phyloP scores from a whole-genome alignment of 179 eudicot species.

The Spergularia azorica region DNA sequence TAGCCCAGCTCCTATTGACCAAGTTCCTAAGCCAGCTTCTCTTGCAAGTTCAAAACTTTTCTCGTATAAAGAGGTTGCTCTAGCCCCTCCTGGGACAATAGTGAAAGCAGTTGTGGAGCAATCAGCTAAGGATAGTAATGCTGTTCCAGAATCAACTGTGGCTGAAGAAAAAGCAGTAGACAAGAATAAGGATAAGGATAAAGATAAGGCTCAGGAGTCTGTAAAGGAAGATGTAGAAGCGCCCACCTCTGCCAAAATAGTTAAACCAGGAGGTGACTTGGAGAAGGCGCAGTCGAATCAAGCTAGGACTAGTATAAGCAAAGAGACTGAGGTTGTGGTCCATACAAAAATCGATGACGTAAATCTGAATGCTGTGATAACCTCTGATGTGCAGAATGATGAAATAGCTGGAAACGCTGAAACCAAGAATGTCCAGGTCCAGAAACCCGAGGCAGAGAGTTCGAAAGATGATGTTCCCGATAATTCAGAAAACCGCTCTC shows the following conservation, averaged over 20 bases:
- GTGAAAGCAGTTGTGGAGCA: constrained; percentile 75
- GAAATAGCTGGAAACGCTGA: constrained; percentile 19
- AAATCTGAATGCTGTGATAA: background rate
- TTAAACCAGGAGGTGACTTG: constrained; percentile 23
- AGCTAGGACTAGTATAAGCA: constrained; percentile 3
- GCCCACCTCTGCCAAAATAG: constrained; percentile 28
- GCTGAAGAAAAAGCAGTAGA: constrained; percentile 29
- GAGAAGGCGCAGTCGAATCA: constrained; percentile 28
- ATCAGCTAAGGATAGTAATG: constrained; percentile 44
- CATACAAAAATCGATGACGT: constrained; percentile 21
- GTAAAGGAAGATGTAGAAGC: constrained; percentile 37
- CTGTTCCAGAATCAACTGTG: constrained; percentile 29
- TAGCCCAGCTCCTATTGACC: constrained; percentile 59
- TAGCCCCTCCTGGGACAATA: constrained; percentile 90
- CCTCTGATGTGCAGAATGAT: constrained; percentile 22
- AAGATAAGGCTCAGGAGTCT: constrained; percentile 32
- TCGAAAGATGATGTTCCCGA: constrained; percentile 23
- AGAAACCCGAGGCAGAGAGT: constrained; percentile 29
- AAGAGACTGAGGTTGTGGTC: constrained; percentile 17
- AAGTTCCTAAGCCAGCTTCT: constrained; percentile 47
- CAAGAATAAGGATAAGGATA: constrained; percentile 19
- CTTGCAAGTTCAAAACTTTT: constrained; percentile 62
- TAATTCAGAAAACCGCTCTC: constrained; percentile 22
- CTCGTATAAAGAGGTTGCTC: constrained; percentile 96
- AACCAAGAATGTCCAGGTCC: constrained; percentile 15